Percentiles rank a stretch among this genome's conserved stretches.
Evolutionary conservation across 257 asterid species (phyloP).

Genomic region (Agastache rugosa): DNA sequence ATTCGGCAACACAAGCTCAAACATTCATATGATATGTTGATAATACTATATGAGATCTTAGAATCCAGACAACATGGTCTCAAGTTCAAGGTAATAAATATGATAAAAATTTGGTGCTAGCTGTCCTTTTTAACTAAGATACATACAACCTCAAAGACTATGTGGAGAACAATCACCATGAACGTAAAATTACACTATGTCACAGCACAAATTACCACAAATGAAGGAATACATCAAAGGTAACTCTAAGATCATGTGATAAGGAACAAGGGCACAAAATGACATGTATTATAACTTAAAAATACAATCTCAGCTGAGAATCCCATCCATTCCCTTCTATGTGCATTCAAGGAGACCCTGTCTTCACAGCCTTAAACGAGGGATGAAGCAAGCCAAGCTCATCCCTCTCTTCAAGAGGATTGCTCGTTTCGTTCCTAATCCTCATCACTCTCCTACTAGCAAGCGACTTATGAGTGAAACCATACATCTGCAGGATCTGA

Average conservation of each 20-base stretch:
- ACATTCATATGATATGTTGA: too few relatives aligned
- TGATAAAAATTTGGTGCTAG: background rate
- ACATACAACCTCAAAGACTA: constrained; percentile 15
- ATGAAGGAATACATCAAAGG: constrained; percentile 47
- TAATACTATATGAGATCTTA: background rate
- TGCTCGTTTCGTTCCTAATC: constrained; percentile 66
- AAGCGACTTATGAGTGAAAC: constrained; percentile 71
- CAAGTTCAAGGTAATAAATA: background rate
- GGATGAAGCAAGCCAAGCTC: constrained; percentile 84
- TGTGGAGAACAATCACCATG: background rate
- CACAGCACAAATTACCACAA: constrained; percentile 43
- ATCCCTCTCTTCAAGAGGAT: constrained; percentile 73
- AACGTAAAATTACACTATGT: constrained; percentile 33
- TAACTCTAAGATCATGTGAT: constrained; percentile 36
- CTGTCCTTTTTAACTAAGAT: constrained; percentile 11
- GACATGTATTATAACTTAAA: constrained; percentile 39
- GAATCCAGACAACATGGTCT: background rate
- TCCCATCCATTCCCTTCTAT: constrained; percentile 30
- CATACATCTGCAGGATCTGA: constrained; percentile 88
- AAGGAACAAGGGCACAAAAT: constrained; percentile 5
- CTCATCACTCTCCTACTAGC: constrained; percentile 71
- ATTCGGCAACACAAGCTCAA: too few relatives aligned
- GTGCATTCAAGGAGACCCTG: constrained; percentile 36
- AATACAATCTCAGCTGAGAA: constrained; percentile 21
- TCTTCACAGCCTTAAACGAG: constrained; percentile 63